Percentiles rank a stretch among this genome's conserved stretches.
These are phyloP conservation scores for Nadsonia starkeyi-henricii DNA, from an alignment of 1,139 yeast genomes.

Conservation along the genomic window DNA sequence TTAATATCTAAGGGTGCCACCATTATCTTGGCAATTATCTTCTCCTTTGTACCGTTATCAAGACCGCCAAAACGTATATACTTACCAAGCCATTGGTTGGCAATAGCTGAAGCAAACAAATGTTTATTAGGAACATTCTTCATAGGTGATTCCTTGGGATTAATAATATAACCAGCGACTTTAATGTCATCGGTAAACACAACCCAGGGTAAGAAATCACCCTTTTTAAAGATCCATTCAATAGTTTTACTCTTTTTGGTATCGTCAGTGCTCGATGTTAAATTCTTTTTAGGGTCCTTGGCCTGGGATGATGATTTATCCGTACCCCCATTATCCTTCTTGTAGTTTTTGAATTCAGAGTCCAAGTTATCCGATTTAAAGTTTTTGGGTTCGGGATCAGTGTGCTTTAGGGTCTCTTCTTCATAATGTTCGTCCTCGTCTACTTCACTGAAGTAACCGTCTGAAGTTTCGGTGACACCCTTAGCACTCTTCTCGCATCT, in stretches of 20 bases:
- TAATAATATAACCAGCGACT: neutral
- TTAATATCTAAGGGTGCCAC: neutral
- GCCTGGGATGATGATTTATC: neutral
- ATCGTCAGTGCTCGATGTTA: neutral
- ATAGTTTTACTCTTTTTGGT: constrained; percentile 44
- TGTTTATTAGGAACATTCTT: neutral
- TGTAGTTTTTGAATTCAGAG: neutral
- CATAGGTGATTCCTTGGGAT: neutral
- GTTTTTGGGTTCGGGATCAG: neutral
- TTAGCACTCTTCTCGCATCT: neutral
- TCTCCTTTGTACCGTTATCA: neutral
- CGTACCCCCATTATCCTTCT: neutral
- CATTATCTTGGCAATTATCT: neutral
- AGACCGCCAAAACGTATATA: neutral
- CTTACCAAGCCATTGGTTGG: neutral
- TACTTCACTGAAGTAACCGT: neutral
- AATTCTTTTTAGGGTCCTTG: neutral
- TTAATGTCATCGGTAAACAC: neutral
- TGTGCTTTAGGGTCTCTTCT: too few relatives aligned
- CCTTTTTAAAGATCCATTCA: constrained; percentile 23
- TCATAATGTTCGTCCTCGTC: neutral
- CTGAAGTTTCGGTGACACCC: neutral
- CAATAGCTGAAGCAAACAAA: neutral
- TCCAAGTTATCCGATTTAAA: neutral
- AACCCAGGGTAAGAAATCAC: constrained; percentile 1